A percentile compares a stretch with the other conserved stretches of the same genome.
Conservation (phyloP, 1,284 basidiomycete species). For the Malassezia slooffiae region DNA sequence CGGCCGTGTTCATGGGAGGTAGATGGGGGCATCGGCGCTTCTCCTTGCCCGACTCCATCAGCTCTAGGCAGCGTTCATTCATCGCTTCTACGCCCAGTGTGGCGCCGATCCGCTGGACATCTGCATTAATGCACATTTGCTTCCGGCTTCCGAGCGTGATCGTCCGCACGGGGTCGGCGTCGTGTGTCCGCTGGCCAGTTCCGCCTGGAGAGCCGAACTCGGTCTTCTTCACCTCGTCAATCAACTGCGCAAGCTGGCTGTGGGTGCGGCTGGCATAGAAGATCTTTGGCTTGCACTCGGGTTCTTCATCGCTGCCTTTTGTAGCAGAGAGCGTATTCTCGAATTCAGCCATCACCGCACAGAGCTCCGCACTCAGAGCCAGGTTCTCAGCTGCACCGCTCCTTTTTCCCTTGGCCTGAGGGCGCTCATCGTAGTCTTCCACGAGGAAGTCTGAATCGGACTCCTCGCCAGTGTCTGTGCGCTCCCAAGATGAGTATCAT, state of each 20-base stretch:
- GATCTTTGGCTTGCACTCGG: constrained; percentile 51
- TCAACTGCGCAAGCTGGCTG: constrained; percentile 80
- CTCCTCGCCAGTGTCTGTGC: constrained; percentile 1
- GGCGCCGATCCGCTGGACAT: constrained; percentile 53
- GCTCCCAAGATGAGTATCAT: not conserved
- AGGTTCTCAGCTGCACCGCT: too few species aligned
- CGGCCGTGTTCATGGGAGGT: constrained; percentile 52
- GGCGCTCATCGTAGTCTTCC: constrained; percentile 14
- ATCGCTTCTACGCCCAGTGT: constrained; percentile 57
- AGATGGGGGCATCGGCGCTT: constrained; percentile 58
- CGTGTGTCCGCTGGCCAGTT: constrained; percentile 29
- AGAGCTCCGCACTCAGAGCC: constrained; percentile 61
- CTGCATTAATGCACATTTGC: constrained; percentile 85
- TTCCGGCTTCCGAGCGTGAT: constrained; percentile 67
- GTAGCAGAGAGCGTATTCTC: constrained; percentile 23
- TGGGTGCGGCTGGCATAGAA: constrained; percentile 92
- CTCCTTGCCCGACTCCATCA: constrained; percentile 53
- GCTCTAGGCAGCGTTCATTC: constrained; percentile 81
- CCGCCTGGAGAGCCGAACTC: too few species aligned
- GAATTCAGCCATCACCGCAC: constrained; percentile 60
- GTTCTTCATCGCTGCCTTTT: constrained; percentile 27
- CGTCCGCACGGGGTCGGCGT: constrained; percentile 19
- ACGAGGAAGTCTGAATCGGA: constrained; percentile 27
- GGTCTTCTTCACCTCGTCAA: constrained; percentile 71
- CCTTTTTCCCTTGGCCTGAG: too few species aligned